phyloP scores from a whole-genome alignment of 495 filamentous ascomycete species.

The Penicillium argentinense region DNA sequence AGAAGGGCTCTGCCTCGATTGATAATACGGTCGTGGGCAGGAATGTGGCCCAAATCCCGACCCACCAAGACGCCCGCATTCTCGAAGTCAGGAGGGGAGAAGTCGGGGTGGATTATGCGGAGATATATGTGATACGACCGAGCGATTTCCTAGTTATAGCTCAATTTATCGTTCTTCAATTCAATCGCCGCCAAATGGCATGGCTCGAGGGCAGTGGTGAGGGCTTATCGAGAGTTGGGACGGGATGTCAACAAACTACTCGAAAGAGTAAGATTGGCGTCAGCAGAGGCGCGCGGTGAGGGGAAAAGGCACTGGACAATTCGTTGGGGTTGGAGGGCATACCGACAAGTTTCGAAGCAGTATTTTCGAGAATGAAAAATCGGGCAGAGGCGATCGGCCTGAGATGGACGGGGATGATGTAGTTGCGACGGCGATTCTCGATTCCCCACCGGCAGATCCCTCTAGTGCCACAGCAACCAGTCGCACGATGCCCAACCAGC shows the following conservation, averaged over 20 bases:
- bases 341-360: background rate
- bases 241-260: slow-evolving; percentile 44
- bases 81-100: slow-evolving; percentile 16
- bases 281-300: background rate
- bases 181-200: slow-evolving; percentile 9
- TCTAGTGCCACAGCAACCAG: slow-evolving; percentile 44
- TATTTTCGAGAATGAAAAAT: slow-evolving; percentile 8
- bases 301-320: background rate
- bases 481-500: slow-evolving; percentile 26
- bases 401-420: slow-evolving; percentile 17
- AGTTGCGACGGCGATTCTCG: slow-evolving; percentile 16
- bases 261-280: slow-evolving; percentile 30
- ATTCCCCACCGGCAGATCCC: slow-evolving; percentile 37
- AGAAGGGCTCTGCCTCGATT: slow-evolving; percentile 32
- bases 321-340: background rate
- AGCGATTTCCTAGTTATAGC: background rate
- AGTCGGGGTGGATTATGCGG: background rate
- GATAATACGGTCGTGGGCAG: slow-evolving; percentile 34
- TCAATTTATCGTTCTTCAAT: background rate
- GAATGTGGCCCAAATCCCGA: slow-evolving; percentile 39
- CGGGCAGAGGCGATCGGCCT: slow-evolving; percentile 13
- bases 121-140: slow-evolving; percentile 7
- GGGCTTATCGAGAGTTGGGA: slow-evolving; percentile 10
- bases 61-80: slow-evolving; percentile 43
- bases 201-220: slow-evolving; percentile 9